These are phyloP conservation scores for Arachis stenosperma DNA, from an alignment of 306 rosid species.

Conservation along the genomic window DNA sequence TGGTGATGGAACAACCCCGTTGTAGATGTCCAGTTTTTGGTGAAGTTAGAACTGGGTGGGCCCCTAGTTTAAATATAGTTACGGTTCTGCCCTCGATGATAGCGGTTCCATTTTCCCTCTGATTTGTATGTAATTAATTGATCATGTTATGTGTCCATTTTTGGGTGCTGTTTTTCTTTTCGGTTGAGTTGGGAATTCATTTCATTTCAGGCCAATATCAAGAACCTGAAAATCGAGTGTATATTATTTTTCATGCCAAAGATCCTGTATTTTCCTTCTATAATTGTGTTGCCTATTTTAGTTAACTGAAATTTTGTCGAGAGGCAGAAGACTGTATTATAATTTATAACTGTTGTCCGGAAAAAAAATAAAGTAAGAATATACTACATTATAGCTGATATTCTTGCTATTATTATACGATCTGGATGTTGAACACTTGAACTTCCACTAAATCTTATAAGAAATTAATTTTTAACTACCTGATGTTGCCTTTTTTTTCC, in stretches of 20 bases:
- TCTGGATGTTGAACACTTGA: no score
- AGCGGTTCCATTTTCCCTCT: constrained; percentile 26
- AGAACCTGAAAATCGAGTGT: constrained; percentile 43
- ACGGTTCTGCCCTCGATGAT: constrained; percentile 30
- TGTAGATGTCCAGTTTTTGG: constrained; percentile 30
- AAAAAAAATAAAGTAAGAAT: no score
- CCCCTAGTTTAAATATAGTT: constrained; percentile 25
- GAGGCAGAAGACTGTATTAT: neutral
- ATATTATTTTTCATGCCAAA: constrained; percentile 40
- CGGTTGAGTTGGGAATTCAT: constrained; percentile 32
- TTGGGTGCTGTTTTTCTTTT: constrained; percentile 41
- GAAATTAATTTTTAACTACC: no score
- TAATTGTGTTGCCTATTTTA: neutral
- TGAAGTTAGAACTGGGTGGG: constrained; percentile 33
- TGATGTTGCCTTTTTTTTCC: neutral
- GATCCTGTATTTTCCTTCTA: constrained; percentile 30
- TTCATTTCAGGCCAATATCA: constrained; percentile 29
- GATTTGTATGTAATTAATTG: constrained; percentile 46
- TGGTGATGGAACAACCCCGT: constrained; percentile 42
- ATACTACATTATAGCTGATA: no score
- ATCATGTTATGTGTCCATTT: constrained; percentile 52
- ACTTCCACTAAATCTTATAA: no score
- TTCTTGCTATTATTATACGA: no score
- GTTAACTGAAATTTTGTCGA: constrained; percentile 5
- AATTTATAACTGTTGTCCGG: no score